These are phyloP conservation scores for Leucocoprinus sp. DNA, from an alignment of 768 basidiomycete species.

Conservation along the genomic window DNA sequence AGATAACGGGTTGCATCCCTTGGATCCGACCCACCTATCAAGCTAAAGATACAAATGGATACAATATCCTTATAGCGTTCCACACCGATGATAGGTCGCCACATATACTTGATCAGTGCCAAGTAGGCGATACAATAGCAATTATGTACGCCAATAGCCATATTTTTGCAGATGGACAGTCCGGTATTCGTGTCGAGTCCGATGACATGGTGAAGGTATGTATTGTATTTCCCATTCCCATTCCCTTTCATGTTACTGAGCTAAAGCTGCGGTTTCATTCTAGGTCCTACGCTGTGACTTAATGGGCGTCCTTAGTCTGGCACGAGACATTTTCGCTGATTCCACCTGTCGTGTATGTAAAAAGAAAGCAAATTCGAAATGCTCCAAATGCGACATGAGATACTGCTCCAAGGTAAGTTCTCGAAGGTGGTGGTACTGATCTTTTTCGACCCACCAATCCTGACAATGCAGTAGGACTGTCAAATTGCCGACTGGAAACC, in stretches of 20 bases:
- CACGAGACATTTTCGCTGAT: not conserved
- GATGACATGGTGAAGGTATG: slow-evolving; percentile 5
- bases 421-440: not conserved
- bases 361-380: slow-evolving; percentile 3
- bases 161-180: slow-evolving; percentile 13
- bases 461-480: not conserved
- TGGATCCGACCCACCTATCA: slow-evolving; percentile 11
- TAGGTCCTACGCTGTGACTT: slow-evolving; percentile 2
- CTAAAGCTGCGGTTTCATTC: not conserved
- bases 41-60: slow-evolving; percentile 13
- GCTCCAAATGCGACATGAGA: slow-evolving; percentile 5
- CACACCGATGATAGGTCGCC: slow-evolving; percentile 13
- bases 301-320: not conserved
- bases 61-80: slow-evolving; percentile 8
- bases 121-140: slow-evolving; percentile 12
- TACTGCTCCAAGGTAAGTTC: slow-evolving; percentile 7
- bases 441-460: not conserved
- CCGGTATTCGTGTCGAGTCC: slow-evolving; percentile 11
- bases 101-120: slow-evolving; percentile 1
- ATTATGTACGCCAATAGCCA: slow-evolving; percentile 16
- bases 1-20: slow-evolving; percentile 9
- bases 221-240: not conserved
- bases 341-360: slow-evolving; percentile 8
- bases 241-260: not conserved
- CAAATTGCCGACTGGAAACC: slow-evolving; percentile 8